A percentile compares a stretch with the other conserved stretches of the same genome.
These are phyloP conservation scores for Acanthamoeba culbertsoni DNA, from an alignment of 208 protist genomes.

Conservation along the genomic window DNA sequence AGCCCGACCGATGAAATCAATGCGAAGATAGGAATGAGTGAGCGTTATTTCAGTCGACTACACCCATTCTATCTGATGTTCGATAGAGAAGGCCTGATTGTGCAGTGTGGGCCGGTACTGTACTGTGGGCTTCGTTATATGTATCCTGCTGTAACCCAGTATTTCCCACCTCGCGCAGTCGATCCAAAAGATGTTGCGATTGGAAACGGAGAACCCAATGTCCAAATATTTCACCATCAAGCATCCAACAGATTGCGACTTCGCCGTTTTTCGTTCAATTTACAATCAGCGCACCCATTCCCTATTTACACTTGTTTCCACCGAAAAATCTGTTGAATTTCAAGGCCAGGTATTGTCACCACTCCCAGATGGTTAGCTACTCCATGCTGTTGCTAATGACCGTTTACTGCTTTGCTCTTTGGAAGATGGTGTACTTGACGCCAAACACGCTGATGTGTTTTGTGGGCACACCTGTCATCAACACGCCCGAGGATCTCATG, in stretches of 20 bases:
- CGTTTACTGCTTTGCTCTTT: too few relatives aligned
- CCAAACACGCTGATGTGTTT: not conserved
- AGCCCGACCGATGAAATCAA: not conserved
- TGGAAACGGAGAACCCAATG: not conserved
- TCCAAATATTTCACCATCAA: constrained; percentile 20
- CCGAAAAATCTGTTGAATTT: not conserved
- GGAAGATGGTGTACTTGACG: not conserved
- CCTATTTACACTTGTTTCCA: not conserved
- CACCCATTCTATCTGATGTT: constrained; percentile 15
- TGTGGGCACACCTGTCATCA: not conserved
- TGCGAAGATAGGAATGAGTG: not conserved
- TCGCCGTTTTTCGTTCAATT: not conserved
- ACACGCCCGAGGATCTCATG: not conserved
- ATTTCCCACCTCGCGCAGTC: too few relatives aligned
- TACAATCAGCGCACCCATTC: not conserved
- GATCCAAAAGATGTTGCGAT: not conserved
- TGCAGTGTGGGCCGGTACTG: not conserved
- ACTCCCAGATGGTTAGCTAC: too few relatives aligned
- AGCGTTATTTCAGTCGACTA: not conserved
- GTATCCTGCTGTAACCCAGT: too few relatives aligned
- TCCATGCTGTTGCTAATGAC: too few relatives aligned
- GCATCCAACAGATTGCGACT: not conserved
- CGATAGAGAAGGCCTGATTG: not conserved
- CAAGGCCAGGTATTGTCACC: not conserved
- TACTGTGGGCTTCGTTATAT: too few relatives aligned